Conservation (phyloP, 2,329 filamentous ascomycete genomes). For the Fusarium citri region DNA sequence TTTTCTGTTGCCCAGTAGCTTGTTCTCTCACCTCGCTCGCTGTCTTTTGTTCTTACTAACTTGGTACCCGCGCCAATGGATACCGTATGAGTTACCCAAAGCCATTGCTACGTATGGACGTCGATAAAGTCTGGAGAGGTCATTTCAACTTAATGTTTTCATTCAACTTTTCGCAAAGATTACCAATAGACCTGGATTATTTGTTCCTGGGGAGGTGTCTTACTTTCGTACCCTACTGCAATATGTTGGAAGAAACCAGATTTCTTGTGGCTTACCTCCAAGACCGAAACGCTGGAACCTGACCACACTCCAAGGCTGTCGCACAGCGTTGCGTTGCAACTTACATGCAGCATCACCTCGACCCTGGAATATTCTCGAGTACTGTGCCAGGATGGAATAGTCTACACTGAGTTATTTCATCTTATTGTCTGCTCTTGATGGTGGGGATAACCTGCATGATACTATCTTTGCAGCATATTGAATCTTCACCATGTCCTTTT, state of each 20-base stretch:
- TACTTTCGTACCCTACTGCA: constrained; percentile 5
- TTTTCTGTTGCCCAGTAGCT: constrained; percentile 8
- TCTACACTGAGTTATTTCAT: constrained; percentile 9
- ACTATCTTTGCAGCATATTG: constrained; percentile 24
- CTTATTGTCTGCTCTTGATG: constrained; percentile 11
- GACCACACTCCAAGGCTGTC: constrained; percentile 33
- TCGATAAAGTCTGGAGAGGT: neutral
- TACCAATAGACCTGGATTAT: neutral
- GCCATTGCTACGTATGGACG: neutral
- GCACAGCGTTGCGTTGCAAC: constrained; percentile 20
- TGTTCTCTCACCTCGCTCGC: constrained; percentile 21
- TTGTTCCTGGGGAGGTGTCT: neutral
- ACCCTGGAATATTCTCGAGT: constrained; percentile 17
- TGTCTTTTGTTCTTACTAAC: constrained; percentile 10
- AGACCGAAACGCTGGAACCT: constrained; percentile 40
- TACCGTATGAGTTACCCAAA: neutral
- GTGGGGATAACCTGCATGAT: constrained; percentile 41
- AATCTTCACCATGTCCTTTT: constrained; percentile 12
- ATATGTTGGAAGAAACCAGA: constrained; percentile 22
- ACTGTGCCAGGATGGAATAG: constrained; percentile 8
- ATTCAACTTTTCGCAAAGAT: neutral
- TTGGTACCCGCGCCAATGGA: neutral
- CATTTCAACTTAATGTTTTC: neutral
- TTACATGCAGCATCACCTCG: constrained; percentile 28
- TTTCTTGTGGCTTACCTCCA: constrained; percentile 37